Evolutionary conservation across 2,329 filamentous ascomycete genomes (phyloP).

Genomic region (Cladorrhinum sp.): DNA sequence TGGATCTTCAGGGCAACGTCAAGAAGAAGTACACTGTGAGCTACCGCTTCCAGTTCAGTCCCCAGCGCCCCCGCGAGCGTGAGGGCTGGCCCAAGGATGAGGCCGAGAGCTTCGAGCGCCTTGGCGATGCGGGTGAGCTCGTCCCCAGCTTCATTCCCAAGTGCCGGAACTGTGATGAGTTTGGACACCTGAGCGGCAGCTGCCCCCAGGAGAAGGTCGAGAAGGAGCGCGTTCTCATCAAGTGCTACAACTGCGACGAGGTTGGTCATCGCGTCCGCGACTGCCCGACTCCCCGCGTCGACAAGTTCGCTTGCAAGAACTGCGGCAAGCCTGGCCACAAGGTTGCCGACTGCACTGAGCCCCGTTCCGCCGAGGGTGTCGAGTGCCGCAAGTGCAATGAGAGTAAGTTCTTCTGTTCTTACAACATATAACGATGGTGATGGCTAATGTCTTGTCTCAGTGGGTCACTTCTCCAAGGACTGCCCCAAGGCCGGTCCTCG

Average conservation of each 20-base stretch:
- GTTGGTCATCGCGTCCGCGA: slow-evolving; percentile 66
- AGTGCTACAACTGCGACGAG: slow-evolving; percentile 63
- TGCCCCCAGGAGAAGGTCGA: slow-evolving; percentile 59
- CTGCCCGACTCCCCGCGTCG: slow-evolving; percentile 60
- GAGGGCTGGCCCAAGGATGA: slow-evolving; percentile 56
- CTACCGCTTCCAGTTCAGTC: slow-evolving; percentile 58
- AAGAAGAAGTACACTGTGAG: slow-evolving; percentile 62
- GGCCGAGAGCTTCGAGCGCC: slow-evolving; percentile 60
- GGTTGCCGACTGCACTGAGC: slow-evolving; percentile 52
- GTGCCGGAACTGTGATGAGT: slow-evolving; percentile 62
- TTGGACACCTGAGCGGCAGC: slow-evolving; percentile 59
- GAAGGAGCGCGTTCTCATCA: slow-evolving; percentile 44
- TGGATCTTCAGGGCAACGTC: slow-evolving; percentile 68
- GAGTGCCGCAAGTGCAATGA: slow-evolving; percentile 65
- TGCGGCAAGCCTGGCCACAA: slow-evolving; percentile 58
- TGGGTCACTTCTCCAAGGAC: slow-evolving; percentile 60
- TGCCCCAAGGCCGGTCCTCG: slow-evolving; percentile 58
- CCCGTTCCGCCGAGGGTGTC: slow-evolving; percentile 58
- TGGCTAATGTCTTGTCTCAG: slow-evolving; percentile 32
- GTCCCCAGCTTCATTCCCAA: slow-evolving; percentile 57
- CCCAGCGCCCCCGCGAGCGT: slow-evolving; percentile 56
- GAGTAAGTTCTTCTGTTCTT: slow-evolving; percentile 42
- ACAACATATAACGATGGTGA: not conserved
- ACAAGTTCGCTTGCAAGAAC: slow-evolving; percentile 66
- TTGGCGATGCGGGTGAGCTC: slow-evolving; percentile 63